phyloP scores from a whole-genome alignment of 345 rosid species.

The Erucastrum elatum region DNA sequence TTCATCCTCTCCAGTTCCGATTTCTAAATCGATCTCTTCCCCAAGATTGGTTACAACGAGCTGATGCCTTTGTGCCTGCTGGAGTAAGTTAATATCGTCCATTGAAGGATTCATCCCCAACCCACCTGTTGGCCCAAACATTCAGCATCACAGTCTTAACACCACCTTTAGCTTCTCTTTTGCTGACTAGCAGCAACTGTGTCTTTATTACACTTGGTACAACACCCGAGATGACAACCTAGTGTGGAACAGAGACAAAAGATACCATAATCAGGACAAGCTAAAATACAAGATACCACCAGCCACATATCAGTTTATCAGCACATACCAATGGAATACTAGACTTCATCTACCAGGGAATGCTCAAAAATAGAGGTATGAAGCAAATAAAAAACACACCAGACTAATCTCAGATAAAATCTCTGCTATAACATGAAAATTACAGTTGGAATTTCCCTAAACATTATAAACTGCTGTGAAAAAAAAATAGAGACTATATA shows the following conservation, averaged over 20 bases:
- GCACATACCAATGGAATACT: not conserved
- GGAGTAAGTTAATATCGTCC: constrained; percentile 97
- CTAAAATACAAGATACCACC: not conserved
- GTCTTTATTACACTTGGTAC: constrained; percentile 16
- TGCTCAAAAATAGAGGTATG: constrained; percentile 1
- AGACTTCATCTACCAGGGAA: not conserved
- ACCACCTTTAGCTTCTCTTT: constrained; percentile 36
- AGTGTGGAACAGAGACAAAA: constrained; percentile 2
- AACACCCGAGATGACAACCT: constrained; percentile 22
- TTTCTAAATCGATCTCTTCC: constrained; percentile 97
- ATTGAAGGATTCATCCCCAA: constrained; percentile 86
- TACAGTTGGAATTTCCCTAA: not conserved
- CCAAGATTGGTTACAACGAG: constrained; percentile 89
- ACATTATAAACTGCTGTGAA: not conserved
- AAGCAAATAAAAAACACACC: not conserved
- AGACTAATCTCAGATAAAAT: not conserved
- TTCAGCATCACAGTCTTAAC: constrained; percentile 79
- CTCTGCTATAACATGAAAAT: not conserved
- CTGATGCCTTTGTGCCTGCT: constrained; percentile 95
- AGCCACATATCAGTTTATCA: not conserved
- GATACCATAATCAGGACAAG: constrained; percentile 1
- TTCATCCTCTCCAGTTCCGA: constrained; percentile 91
- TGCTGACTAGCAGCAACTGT: constrained; percentile 28
- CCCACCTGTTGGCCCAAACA: constrained; percentile 82
- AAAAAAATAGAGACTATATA: not conserved